A percentile compares a stretch with the other conserved stretches of the same genome.
Evolutionary conservation across 2,329 filamentous ascomycete species (phyloP).

Genomic region (Stagonosporopsis rhizophila): DNA sequence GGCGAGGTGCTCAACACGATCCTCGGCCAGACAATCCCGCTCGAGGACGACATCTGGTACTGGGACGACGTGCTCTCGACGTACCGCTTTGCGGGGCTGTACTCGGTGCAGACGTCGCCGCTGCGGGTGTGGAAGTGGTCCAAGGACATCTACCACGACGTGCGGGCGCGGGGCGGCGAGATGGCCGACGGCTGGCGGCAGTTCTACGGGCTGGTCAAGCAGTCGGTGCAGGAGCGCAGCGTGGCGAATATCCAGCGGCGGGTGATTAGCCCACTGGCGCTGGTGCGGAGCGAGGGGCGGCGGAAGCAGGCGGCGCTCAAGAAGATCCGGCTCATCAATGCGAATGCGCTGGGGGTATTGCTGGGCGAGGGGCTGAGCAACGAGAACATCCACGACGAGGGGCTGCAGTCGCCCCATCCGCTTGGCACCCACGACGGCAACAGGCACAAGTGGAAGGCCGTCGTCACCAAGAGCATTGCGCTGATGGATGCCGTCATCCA

Average conservation of each 20-base stretch:
- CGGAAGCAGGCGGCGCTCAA: conserved; percentile 75
- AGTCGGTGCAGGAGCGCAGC: conserved; percentile 76
- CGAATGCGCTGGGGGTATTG: conserved; percentile 84
- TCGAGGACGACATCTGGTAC: conserved; percentile 91
- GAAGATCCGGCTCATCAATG: conserved; percentile 78
- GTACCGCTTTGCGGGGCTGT: conserved; percentile 78
- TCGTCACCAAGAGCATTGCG: conserved; percentile 79
- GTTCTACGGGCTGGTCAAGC: conserved; percentile 82
- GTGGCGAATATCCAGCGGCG: conserved; percentile 73
- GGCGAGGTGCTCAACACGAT: conserved; percentile 79
- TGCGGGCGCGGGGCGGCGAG: conserved; percentile 51
- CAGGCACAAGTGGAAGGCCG: conserved; percentile 70
- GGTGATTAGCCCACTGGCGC: conserved; percentile 79
- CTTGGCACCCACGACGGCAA: conserved; percentile 58
- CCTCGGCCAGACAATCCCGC: conserved; percentile 79
- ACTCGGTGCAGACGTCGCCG: conserved; percentile 86
- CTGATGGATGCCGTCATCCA: conserved; percentile 86
- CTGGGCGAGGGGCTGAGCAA: conserved; percentile 82
- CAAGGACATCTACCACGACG: conserved; percentile 73
- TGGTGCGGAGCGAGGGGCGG: conserved; percentile 76
- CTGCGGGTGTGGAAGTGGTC: conserved; percentile 75
- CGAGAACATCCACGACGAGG: conserved; percentile 65
- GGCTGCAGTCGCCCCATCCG: conserved; percentile 51
- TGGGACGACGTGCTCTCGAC: conserved; percentile 90
- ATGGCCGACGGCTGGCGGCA: conserved; percentile 57